Conservation (phyloP, 495 filamentous ascomycete genomes). For the Neurospora sp. region DNA sequence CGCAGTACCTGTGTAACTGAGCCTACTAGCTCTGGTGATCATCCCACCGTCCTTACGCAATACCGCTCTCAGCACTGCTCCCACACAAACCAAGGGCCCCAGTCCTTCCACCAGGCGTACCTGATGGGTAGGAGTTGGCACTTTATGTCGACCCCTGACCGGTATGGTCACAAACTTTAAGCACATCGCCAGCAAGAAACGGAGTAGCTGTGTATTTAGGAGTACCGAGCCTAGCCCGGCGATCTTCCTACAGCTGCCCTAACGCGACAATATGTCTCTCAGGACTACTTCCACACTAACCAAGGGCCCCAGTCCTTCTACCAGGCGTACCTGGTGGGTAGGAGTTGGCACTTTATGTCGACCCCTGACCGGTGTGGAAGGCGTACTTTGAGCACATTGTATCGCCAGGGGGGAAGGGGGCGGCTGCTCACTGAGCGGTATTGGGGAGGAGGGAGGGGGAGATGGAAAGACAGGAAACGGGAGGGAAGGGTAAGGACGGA, state of each 20-base stretch:
- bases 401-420: neutral
- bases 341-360: slow-evolving; percentile 2
- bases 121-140: slow-evolving; percentile 4
- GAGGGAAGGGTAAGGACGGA: neutral
- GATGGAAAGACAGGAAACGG: neutral
- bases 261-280: neutral
- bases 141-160: neutral
- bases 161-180: neutral
- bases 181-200: neutral
- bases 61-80: neutral
- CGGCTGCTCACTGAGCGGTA: neutral
- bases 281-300: neutral
- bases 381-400: neutral
- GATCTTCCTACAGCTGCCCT: no score
- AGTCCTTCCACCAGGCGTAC: slow-evolving; percentile 6
- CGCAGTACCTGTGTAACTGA: neutral
- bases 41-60: slow-evolving; percentile 2
- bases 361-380: neutral
- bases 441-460: neutral
- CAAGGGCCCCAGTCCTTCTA: slow-evolving; percentile 7
- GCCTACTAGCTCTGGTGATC: neutral
- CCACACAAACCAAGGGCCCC: slow-evolving; percentile 3
- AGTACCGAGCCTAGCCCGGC: no score
- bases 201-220: no score
- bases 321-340: slow-evolving; percentile 2